Evolutionary conservation across 371 early-diverging fungal genomes (phyloP), one percentile per base, ranked within the genome.

Genomic region (Rhizopus stolonifer): DNA sequence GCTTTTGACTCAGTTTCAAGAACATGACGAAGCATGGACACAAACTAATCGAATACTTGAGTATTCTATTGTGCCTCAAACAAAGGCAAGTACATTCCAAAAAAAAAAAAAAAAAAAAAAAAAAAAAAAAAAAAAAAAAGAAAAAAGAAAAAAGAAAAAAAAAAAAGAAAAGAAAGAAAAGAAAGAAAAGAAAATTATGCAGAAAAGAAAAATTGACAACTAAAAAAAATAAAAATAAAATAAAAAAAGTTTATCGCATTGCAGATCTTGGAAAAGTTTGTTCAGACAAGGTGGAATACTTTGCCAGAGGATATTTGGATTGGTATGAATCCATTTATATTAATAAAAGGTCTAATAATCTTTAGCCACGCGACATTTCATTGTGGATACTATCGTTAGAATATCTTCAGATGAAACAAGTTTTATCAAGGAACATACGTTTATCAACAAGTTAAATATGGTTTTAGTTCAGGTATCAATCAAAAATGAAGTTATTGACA

Each of bases 281-380:
- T 99, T 56, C 95, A 96, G 70, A 94, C 94, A 13, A 84, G 94
- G 77, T 99, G 99, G 99, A 93, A 93, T 66, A 83, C 93, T 11
- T 84, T 99, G 36, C 91, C 92, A 31, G 77, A 75, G 11, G 91
- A 89, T 26, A 96, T 96, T 61, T 84, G 94, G 57, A 84, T 86
- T 56, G 97, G 98, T 83, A 82, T 67, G 42, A 52, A 23, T 5
- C 10, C 32, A 11, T 31, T 34, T 13, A 17, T n/a, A n/a, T n/a
- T n/a, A n/a, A n/a, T n/a, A n/a, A n/a, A n/a, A n/a, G n/a, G n/a
- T n/a, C n/a, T n/a, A n/a, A n/a, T n/a, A n/a, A n/a, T n/a, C n/a
- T n/a, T n/a, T 9, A 94, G 95, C 93, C 21, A 98, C 97, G 66
- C 92, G 93, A 51, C 91, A 92, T 67, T 98, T 88, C 69, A 85